phyloP scores from a whole-genome alignment of 2,329 filamentous ascomycete genomes.

The Nectriaceae sp. region DNA sequence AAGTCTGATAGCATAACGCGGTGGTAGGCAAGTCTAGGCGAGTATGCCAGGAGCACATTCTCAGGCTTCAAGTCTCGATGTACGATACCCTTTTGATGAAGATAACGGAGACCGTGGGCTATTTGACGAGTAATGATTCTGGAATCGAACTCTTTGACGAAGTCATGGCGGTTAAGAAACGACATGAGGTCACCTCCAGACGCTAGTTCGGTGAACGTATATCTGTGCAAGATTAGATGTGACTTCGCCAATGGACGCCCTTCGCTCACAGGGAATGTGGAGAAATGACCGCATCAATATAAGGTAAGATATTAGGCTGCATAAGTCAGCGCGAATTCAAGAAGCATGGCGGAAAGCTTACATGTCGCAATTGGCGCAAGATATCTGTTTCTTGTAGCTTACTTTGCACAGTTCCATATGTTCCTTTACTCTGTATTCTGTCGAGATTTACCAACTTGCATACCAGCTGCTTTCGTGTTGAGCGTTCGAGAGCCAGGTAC shows the following conservation, averaged over 20 bases:
- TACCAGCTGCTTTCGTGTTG: conserved; percentile 60
- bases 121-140: conserved; percentile 50
- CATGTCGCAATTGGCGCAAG: conserved; percentile 55
- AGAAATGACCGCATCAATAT: conserved; percentile 53
- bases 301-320: conserved; percentile 57
- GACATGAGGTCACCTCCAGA: conserved; percentile 57
- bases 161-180: conserved; percentile 40
- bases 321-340: conserved; percentile 11
- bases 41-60: conserved; percentile 52
- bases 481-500: conserved; percentile 45
- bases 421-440: conserved; percentile 26
- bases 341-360: conserved; percentile 32
- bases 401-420: conserved; percentile 34
- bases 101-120: conserved; percentile 46
- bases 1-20: conserved; percentile 55
- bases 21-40: conserved; percentile 43
- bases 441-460: conserved; percentile 66
- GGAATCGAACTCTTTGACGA: conserved; percentile 43
- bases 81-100: conserved; percentile 51
- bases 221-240: conserved; percentile 35
- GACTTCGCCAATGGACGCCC: neutral
- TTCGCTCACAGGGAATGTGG: conserved; percentile 47
- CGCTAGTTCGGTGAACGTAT: conserved; percentile 59
- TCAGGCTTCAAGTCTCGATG: conserved; percentile 58
- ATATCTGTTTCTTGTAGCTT: conserved; percentile 54